Conservation (phyloP, 805 yeast genomes). For the Starmerella bombi region DNA sequence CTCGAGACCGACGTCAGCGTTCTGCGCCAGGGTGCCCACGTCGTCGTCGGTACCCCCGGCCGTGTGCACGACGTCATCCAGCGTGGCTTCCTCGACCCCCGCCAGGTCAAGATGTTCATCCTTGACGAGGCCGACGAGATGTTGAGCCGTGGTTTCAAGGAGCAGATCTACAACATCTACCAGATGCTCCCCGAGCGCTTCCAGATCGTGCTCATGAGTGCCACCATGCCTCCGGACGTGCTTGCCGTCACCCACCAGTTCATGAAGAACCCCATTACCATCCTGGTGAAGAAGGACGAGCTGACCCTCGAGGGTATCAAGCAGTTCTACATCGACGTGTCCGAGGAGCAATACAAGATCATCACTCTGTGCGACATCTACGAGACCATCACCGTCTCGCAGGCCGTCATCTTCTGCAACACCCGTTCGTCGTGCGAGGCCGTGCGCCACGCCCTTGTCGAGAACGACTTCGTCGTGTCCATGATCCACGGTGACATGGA, state of each 20-base stretch:
- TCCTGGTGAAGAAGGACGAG: constrained; percentile 90
- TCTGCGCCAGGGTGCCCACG: constrained; percentile 74
- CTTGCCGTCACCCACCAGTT: constrained; percentile 81
- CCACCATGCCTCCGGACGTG: constrained; percentile 89
- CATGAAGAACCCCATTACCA: constrained; percentile 89
- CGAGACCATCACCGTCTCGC: constrained; percentile 90
- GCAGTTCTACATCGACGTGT: constrained; percentile 83
- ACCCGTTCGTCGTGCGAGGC: constrained; percentile 88
- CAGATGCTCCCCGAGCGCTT: constrained; percentile 73
- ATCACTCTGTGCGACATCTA: constrained; percentile 90
- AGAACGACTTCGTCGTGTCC: constrained; percentile 76
- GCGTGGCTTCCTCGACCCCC: constrained; percentile 70
- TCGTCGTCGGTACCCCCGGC: constrained; percentile 97
- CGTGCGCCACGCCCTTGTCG: constrained; percentile 60
- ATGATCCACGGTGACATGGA: constrained; percentile 95
- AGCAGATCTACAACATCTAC: constrained; percentile 90
- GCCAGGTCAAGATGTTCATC: constrained; percentile 81
- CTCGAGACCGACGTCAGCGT: constrained; percentile 78
- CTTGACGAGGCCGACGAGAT: constrained; percentile 98
- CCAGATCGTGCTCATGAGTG: constrained; percentile 90
- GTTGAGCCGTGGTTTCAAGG: constrained; percentile 85
- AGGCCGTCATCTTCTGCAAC: constrained; percentile 96
- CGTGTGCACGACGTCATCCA: constrained; percentile 93
- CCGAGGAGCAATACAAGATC: constrained; percentile 86
- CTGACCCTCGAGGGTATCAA: constrained; percentile 89